These are phyloP conservation scores for Globisporangium splendens DNA, from an alignment of 352 stramenopile species.

Conservation along the genomic window DNA sequence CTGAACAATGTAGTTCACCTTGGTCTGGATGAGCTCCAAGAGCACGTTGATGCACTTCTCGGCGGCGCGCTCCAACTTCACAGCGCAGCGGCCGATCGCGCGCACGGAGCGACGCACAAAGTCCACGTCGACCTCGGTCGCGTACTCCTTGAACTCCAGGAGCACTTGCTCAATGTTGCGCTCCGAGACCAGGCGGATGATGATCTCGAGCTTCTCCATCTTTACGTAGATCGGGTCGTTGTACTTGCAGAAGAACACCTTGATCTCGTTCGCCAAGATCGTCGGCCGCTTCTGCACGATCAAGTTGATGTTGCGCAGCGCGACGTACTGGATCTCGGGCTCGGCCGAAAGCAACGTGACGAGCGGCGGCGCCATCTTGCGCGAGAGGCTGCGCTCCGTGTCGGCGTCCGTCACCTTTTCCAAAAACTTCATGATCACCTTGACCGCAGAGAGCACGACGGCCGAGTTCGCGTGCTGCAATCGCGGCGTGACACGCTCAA, in stretches of 20 bases:
- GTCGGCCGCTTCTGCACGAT: constrained; percentile 97
- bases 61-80: constrained; percentile 97
- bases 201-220: constrained; percentile 99
- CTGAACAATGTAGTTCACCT: constrained; percentile 99
- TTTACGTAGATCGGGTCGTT: constrained; percentile 97
- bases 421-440: constrained; percentile 95
- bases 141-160: constrained; percentile 99
- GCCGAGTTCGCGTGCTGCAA: constrained; percentile 98
- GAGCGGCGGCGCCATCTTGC: constrained; percentile 97
- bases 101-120: constrained; percentile 97
- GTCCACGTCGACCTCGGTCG: constrained; percentile 98
- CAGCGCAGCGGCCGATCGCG: constrained; percentile 96
- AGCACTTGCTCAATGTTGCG: constrained; percentile 98
- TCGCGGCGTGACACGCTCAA: constrained; percentile 97
- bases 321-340: constrained; percentile 99
- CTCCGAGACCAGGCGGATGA: constrained; percentile 97
- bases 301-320: constrained; percentile 98
- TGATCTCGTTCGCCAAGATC: constrained; percentile 95
- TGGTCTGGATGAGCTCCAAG: constrained; percentile 98
- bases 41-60: constrained; percentile 99
- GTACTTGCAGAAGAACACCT: constrained; percentile 99
- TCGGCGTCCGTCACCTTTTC: constrained; percentile 95
- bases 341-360: constrained; percentile 98
- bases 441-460: constrained; percentile 98
- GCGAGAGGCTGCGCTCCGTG: constrained; percentile 85